These are phyloP conservation scores for Tripterygium wilfordii DNA, from an alignment of 177 flowering plant species.

Conservation along the genomic window DNA sequence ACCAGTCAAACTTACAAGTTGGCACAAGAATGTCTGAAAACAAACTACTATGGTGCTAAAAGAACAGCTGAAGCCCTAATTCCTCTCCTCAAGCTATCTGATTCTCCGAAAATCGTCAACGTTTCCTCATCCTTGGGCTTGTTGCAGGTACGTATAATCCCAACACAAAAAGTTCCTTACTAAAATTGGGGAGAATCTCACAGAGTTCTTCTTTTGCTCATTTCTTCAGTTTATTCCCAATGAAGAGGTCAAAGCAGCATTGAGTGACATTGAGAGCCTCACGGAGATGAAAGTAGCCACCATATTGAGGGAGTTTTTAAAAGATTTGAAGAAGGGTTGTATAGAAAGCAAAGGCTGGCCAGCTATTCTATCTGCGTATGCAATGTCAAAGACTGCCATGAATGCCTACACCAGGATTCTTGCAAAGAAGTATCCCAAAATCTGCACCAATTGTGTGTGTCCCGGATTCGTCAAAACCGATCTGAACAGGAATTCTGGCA, in stretches of 20 bases:
- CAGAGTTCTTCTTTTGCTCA: too few species aligned
- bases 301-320: constrained; percentile 21
- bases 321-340: constrained; percentile 31
- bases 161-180: too few species aligned
- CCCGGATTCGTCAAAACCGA: constrained; percentile 64
- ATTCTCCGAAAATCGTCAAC: constrained; percentile 28
- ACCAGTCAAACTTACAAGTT: constrained; percentile 10
- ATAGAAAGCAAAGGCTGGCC: constrained; percentile 39
- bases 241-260: constrained; percentile 25
- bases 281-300: constrained; percentile 37
- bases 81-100: constrained; percentile 28
- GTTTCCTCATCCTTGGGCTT: constrained; percentile 21
- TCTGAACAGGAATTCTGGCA: constrained; percentile 30
- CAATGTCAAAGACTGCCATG: constrained; percentile 43
- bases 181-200: too few species aligned
- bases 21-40: constrained; percentile 22
- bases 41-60: constrained; percentile 32
- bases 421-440: constrained; percentile 37
- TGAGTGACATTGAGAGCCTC: constrained; percentile 29
- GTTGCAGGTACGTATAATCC: constrained; percentile 25
- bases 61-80: constrained; percentile 20
- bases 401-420: constrained; percentile 54
- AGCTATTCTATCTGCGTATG: constrained; percentile 25
- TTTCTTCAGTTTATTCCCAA: constrained; percentile 26
- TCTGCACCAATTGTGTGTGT: constrained; percentile 44